Evolutionary conservation across 2,329 filamentous ascomycete genomes (phyloP).

Genomic region (Fusarium camptoceras): DNA sequence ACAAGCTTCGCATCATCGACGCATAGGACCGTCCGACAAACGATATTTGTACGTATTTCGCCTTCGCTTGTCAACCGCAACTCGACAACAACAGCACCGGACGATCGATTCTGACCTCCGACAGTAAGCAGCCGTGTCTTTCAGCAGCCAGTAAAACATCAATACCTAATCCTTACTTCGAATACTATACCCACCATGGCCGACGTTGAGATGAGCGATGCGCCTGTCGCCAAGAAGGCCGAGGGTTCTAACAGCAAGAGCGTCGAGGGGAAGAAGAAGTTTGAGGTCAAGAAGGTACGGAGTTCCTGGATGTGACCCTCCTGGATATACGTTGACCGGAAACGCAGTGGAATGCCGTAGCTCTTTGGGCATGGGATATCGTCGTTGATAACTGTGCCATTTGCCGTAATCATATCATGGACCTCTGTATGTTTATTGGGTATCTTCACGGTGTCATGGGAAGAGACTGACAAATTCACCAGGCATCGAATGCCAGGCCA

Average conservation of each 20-base stretch:
- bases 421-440: constrained; percentile 77
- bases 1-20: constrained; percentile 7
- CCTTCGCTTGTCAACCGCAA: constrained; percentile 9
- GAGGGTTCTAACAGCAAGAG: constrained; percentile 62
- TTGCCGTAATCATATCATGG: constrained; percentile 99
- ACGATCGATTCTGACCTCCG: constrained; percentile 7
- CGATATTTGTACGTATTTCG: constrained; percentile 31
- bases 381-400: constrained; percentile 99
- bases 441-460: background rate
- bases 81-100: background rate
- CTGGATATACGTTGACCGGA: constrained; percentile 28
- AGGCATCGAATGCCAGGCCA: constrained; percentile 99
- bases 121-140: constrained; percentile 5
- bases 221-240: constrained; percentile 70
- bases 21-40: constrained; percentile 1
- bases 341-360: constrained; percentile 93
- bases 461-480: constrained; percentile 27
- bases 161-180: constrained; percentile 3
- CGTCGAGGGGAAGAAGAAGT: constrained; percentile 86
- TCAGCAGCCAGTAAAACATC: background rate
- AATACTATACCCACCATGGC: constrained; percentile 71
- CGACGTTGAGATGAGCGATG: constrained; percentile 97
- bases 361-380: constrained; percentile 99
- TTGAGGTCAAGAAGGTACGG: constrained; percentile 96
- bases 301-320: background rate